Base-by-base conservation (phyloP, 2,329 filamentous ascomycete species). In the Epichloe typhina region DNA sequence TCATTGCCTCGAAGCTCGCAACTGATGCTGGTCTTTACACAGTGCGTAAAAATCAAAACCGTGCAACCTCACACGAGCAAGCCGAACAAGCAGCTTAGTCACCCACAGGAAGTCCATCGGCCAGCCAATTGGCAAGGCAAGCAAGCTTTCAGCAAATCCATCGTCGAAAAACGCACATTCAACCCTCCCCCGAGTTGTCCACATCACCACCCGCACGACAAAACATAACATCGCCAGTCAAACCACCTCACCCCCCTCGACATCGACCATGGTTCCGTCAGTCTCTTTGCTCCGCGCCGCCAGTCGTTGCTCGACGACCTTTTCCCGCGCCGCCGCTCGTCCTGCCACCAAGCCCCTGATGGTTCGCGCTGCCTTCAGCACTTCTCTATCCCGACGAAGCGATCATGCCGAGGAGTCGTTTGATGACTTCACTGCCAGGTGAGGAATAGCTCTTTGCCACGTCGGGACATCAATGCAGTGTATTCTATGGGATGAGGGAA, bases 381-480 rank as follows among this genome's bases (percentile, higher is more conserved):
- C 80, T 66, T 76, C 74, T 55, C 66, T 72, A 61, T 66, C 74
- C 64, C 70, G 75, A 66, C 73, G 71, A 61, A 69, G 69, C 66
- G 72, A 77, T 66, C 87, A 95, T 72, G 80, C 84, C 66, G 93
- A 98, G 72, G 93, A 98, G 83, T 95, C 86, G 64, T 98, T 95
- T 64, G 93, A 98, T 78, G 90, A 97, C 77, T 98, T 98, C 74
- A 89, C 87, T 72, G 86, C 89, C 64, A 90, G 93, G 93, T 98
- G 87, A 72, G 77, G 64, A 64, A 35, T 12, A 46, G 26, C 38
- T 45, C 13, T 13, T 46, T 46, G 36, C 43, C 17, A 26, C 5
- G 4, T 4, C 31, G 9, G 9, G 31, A 9, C 8, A 31, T 0
- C 31, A 23, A 3, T 26, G 23, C 4, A 46, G 33, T 37, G 21